Base-by-base conservation (phyloP, 768 basidiomycete species). In the Termitomyces sp. region DNA sequence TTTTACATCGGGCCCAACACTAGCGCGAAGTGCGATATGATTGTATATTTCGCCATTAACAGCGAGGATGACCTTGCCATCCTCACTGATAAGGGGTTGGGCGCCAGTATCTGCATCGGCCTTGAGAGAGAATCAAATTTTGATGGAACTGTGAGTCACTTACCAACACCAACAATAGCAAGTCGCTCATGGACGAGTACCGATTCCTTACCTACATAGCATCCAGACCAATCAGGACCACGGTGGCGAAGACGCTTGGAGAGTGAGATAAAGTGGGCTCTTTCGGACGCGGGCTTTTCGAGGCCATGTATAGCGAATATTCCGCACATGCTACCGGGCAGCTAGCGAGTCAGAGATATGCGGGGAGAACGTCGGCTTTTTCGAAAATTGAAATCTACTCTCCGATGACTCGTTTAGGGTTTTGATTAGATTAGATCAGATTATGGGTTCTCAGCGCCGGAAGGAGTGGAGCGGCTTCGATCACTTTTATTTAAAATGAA, bases 21-120 rank as follows among this genome's bases (percentile, higher is more conserved):
- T 75, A 51, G 86, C 82, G 57, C 92, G 84, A 52, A 98, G 84
- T 18, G 87, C 80, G 55, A 91, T 74, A 69, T 98, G 93, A 80
- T 98, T 99, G 82, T 99, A 99, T 67, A 99, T 98, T 75, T 99
- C 97, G 52, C 97, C 97, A 73, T 99, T 99, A 69, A 99, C 97
- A 57, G 91, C 85, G 54, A 99, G 88, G 63, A 88, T 82, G 61
- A 87, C 67, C 65, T 89, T 91, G 53, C 87, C 89, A 63, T 98
- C 93, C 24, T 91, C 84, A 74, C 89, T 94, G 56, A 88, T 73
- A 45, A 99, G 81, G 14, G 97, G 97, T 70, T 99, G 97, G 20
- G 97, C 97, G 61, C 97, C 97, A 37, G 95, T 89, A 69, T 98
- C 96, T 98, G 48, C 0, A 45, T 36, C 18, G 58, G 59, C 53